Percentiles rank a stretch among this genome's conserved stretches.
phyloP scores from a whole-genome alignment of 441 rosid species.

The Jatropha podagrica region DNA sequence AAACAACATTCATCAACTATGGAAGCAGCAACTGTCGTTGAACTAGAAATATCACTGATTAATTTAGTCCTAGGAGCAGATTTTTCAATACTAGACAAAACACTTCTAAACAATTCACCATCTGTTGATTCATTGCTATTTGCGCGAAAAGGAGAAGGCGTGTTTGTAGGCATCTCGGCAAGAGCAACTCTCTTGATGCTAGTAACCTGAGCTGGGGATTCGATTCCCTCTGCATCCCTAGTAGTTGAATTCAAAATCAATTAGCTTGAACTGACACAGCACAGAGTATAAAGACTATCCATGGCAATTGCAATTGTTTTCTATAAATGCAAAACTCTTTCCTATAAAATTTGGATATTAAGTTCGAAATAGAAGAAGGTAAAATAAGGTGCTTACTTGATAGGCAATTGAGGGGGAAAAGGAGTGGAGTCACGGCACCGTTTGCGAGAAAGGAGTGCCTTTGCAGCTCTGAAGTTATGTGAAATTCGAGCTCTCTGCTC shows the following conservation, averaged over 20 bases:
- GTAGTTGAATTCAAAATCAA: conserved; percentile 24
- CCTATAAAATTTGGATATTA: background rate
- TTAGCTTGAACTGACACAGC: background rate
- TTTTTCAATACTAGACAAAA: conserved; percentile 15
- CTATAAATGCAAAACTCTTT: background rate
- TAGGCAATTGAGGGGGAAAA: conserved; percentile 14
- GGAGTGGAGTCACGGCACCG: conserved; percentile 35
- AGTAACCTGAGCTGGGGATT: conserved; percentile 24
- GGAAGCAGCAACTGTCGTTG: conserved; percentile 22
- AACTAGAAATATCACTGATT: conserved; percentile 17
- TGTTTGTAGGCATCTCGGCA: conserved; percentile 45
- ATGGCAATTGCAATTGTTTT: background rate
- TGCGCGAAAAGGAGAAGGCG: conserved; percentile 27
- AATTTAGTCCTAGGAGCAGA: conserved; percentile 14
- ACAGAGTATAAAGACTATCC: background rate
- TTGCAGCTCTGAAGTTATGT: conserved; percentile 53
- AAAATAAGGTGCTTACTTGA: background rate
- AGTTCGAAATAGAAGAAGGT: background rate
- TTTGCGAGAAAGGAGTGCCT: conserved; percentile 58
- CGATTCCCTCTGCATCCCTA: conserved; percentile 31
- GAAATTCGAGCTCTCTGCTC: conserved; percentile 49
- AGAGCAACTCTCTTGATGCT: conserved; percentile 57
- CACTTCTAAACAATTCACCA: conserved; percentile 14
- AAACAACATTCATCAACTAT: conserved; percentile 16
- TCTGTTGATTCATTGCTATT: conserved; percentile 19